A percentile compares a stretch with the other conserved stretches of the same genome.
Evolutionary conservation across 1,284 basidiomycete genomes (phyloP).

Genomic region (Porphyrellus sp.): DNA sequence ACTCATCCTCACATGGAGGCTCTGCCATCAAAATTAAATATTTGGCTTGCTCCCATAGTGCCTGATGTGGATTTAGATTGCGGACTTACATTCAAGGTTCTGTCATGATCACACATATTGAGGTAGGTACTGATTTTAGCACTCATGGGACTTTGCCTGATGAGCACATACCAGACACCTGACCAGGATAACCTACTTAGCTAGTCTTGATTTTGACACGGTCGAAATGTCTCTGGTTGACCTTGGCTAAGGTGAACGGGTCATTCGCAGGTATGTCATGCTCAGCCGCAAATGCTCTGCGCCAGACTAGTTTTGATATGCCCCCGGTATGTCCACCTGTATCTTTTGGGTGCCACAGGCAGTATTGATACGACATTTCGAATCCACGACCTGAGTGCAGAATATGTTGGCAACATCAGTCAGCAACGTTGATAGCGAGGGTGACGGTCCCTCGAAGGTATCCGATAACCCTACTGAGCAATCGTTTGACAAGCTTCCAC

Average conservation of each 20-base stretch:
- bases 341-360: not conserved
- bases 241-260: constrained; percentile 19
- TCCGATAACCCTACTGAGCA: not conserved
- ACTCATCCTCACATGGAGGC: not conserved
- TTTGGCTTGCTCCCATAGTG: constrained; percentile 7
- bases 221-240: not conserved
- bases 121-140: constrained; percentile 15
- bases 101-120: constrained; percentile 14
- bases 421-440: not conserved
- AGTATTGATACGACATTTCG: constrained; percentile 4
- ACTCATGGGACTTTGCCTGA: constrained; percentile 13
- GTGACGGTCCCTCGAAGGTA: not conserved
- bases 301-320: not conserved
- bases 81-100: constrained; percentile 16
- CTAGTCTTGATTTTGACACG: constrained; percentile 17
- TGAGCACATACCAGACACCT: constrained; percentile 29
- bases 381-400: not conserved
- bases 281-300: constrained; percentile 6
- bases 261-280: constrained; percentile 4
- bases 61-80: constrained; percentile 22
- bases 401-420: not conserved
- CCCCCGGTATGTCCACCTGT: not conserved
- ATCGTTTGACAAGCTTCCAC: not conserved
- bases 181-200: constrained; percentile 27
- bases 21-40: constrained; percentile 18